These are phyloP conservation scores for Ceratonia siliqua DNA, from an alignment of 306 rosid genomes.

Conservation along the genomic window DNA sequence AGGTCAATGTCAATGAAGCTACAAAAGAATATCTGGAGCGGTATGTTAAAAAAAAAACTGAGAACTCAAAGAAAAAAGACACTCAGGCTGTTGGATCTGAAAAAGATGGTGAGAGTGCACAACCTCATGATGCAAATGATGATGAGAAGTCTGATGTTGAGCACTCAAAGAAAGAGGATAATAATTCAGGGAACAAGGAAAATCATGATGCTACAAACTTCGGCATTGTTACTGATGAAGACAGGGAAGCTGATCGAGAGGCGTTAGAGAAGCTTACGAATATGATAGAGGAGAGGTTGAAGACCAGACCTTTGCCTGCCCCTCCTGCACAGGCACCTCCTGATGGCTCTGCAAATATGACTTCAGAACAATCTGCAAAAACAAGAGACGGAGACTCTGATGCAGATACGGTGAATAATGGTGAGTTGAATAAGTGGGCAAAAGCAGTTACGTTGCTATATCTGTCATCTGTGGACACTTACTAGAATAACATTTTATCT, in stretches of 20 bases:
- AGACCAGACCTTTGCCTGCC: constrained; percentile 79
- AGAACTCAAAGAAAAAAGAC: constrained; percentile 68
- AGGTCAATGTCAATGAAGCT: constrained; percentile 78
- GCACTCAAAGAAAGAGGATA: constrained; percentile 62
- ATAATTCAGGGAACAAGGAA: constrained; percentile 62
- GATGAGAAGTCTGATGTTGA: constrained; percentile 49
- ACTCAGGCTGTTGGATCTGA: constrained; percentile 49
- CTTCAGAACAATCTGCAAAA: constrained; percentile 57
- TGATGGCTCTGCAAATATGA: constrained; percentile 53
- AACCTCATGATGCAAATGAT: constrained; percentile 47
- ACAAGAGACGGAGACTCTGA: constrained; percentile 81
- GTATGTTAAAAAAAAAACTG: constrained; percentile 70
- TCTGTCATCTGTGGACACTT: constrained; percentile 21
- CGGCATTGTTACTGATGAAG: constrained; percentile 85
- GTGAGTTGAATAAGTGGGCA: constrained; percentile 43
- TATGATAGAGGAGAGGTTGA: constrained; percentile 88
- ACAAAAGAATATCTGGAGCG: constrained; percentile 68
- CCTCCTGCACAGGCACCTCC: constrained; percentile 62
- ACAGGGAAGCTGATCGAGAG: constrained; percentile 75
- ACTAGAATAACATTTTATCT: not conserved
- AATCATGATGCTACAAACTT: constrained; percentile 57
- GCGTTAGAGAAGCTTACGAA: constrained; percentile 69
- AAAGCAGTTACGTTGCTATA: constrained; percentile 27
- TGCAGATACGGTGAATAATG: constrained; percentile 56
- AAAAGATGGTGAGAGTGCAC: constrained; percentile 55